Evolutionary conservation across 305 asterid genomes (phyloP).

Genomic region (Fraxinus velutina): DNA sequence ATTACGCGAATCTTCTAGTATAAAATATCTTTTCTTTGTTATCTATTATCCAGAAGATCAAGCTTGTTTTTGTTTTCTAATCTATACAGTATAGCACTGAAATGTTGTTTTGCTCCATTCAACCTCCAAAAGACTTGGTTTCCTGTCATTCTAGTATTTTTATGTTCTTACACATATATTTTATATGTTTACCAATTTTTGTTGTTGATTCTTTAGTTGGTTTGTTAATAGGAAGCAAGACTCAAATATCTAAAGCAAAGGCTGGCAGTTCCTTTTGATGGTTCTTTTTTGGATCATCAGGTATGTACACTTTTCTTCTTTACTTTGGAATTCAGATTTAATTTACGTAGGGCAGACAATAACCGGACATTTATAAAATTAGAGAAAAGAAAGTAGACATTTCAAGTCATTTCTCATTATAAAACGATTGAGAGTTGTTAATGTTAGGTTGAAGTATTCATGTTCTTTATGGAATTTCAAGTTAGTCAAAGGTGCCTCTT

Average conservation of each 20-base stretch:
- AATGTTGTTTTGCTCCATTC: not conserved
- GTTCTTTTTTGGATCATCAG: slow-evolving; percentile 69
- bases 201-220: slow-evolving; percentile 27
- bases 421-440: not conserved
- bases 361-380: not conserved
- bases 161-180: not conserved
- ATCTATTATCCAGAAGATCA: not conserved
- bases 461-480: not conserved
- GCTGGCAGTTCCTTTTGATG: slow-evolving; percentile 78
- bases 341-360: not conserved
- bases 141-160: not conserved
- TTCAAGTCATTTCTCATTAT: not conserved
- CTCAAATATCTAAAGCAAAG: slow-evolving; percentile 70
- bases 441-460: not conserved
- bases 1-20: not conserved
- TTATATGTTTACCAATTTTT: not conserved
- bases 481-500: not conserved
- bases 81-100: not conserved
- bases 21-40: not conserved
- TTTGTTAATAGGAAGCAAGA: slow-evolving; percentile 65
- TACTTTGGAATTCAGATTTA: not conserved
- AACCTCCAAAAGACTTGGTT: not conserved
- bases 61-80: not conserved
- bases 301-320: slow-evolving; percentile 37
- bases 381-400: not conserved